Conservation (phyloP, 176 grass and related monocot species). For the Juncus effusus region DNA sequence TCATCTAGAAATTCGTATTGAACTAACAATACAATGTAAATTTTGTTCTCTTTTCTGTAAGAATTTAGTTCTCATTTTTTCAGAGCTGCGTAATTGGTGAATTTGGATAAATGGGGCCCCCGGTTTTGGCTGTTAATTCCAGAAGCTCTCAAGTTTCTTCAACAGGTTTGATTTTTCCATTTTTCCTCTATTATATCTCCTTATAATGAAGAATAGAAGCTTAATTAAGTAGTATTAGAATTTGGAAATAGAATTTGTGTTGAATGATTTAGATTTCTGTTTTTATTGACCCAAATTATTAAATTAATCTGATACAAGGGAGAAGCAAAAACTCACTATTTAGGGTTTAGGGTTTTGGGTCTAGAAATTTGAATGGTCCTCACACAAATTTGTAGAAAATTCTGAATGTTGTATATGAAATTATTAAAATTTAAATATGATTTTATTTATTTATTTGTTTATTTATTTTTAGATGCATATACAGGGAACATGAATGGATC, state of each 20-base stretch:
- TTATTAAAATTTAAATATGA: not conserved
- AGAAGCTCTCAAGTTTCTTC: slow-evolving; percentile 13
- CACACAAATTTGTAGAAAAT: too few species aligned
- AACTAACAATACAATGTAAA: too few species aligned
- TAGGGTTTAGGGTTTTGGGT: too few species aligned
- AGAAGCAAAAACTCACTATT: too few species aligned
- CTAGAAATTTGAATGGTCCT: too few species aligned
- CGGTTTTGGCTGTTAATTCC: slow-evolving; percentile 24
- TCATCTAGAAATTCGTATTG: too few species aligned
- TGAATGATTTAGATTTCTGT: too few species aligned
- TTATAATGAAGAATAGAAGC: not conserved
- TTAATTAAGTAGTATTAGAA: too few species aligned
- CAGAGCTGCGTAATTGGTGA: slow-evolving; percentile 1
- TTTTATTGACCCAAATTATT: too few species aligned
- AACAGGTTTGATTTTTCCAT: slow-evolving; percentile 4
- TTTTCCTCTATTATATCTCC: not conserved
- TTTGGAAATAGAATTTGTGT: too few species aligned
- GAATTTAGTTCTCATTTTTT: not conserved
- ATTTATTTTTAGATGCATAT: slow-evolving; percentile 15
- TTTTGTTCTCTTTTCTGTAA: too few species aligned
- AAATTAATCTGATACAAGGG: too few species aligned
- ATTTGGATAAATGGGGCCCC: slow-evolving; percentile 20
- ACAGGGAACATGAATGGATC: not conserved
- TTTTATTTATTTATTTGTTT: not conserved
- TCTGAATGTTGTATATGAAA: not conserved